Conservation (phyloP, 192 early-diverging fungal species). For the Rhizoclosmatium globosum region DNA sequence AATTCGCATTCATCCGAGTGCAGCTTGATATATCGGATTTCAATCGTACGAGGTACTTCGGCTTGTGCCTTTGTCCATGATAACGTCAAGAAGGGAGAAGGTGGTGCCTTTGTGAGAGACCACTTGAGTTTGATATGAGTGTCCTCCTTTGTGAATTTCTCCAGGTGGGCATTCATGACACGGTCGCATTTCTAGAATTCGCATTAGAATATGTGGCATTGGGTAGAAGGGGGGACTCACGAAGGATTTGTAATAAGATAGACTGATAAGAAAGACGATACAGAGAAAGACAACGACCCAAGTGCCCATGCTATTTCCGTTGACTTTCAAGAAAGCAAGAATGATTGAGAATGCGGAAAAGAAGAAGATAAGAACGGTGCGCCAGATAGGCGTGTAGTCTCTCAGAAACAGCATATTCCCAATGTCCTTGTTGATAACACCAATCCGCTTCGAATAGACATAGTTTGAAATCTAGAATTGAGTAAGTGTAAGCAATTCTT, state of each 20-base stretch:
- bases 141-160: background rate
- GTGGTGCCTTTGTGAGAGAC: background rate
- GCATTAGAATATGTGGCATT: background rate
- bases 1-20: background rate
- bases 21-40: background rate
- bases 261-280: background rate
- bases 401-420: background rate
- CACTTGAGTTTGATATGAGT: background rate
- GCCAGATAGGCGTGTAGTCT: background rate
- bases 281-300: background rate
- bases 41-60: background rate
- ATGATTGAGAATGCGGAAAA: background rate
- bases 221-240: background rate
- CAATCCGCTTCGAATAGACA: background rate
- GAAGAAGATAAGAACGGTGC: background rate
- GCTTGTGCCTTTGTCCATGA: background rate
- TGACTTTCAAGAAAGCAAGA: background rate
- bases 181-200: background rate
- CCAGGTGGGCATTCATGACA: background rate
- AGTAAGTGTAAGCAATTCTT: background rate
- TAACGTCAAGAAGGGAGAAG: background rate
- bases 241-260: background rate
- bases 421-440: background rate
- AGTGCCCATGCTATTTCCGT: background rate
- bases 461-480: background rate